These are phyloP conservation scores for Colletotrichum trifolii DNA, from an alignment of 2,329 filamentous ascomycete species.

Conservation along the genomic window DNA sequence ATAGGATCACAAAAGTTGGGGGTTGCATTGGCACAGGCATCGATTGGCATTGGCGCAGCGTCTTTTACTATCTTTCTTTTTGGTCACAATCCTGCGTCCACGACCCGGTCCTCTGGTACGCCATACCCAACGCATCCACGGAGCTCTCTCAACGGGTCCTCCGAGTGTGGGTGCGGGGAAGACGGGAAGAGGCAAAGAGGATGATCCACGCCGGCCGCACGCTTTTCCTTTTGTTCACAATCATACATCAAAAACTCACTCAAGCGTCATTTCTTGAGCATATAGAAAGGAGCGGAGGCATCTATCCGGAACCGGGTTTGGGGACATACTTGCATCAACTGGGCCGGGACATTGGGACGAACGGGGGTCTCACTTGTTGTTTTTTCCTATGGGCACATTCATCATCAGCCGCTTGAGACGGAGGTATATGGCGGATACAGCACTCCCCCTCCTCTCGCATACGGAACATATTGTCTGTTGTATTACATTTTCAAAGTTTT, in stretches of 20 bases:
- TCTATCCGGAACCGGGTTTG: slow-evolving; percentile 2
- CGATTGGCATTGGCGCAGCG: slow-evolving; percentile 33
- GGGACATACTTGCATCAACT: slow-evolving; percentile 1
- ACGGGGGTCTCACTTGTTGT: background rate
- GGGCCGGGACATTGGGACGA: background rate
- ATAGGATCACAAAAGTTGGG: slow-evolving; percentile 23
- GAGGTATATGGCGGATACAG: slow-evolving; percentile 36
- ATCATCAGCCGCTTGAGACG: slow-evolving; percentile 10
- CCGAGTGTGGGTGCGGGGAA: slow-evolving; percentile 10
- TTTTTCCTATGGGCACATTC: slow-evolving; percentile 15
- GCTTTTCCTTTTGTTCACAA: background rate
- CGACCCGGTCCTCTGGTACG: slow-evolving; percentile 23
- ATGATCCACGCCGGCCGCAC: background rate
- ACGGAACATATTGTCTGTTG: slow-evolving; percentile 1
- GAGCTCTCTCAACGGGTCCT: slow-evolving; percentile 17
- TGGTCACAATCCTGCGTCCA: background rate
- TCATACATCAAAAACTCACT: background rate
- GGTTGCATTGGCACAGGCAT: slow-evolving; percentile 35
- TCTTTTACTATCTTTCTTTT: slow-evolving; percentile 13
- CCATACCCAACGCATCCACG: slow-evolving; percentile 27
- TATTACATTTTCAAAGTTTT: background rate
- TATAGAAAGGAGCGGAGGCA: slow-evolving; percentile 26
- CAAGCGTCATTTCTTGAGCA: slow-evolving; percentile 12
- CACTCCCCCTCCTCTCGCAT: slow-evolving; percentile 33
- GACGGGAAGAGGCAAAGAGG: slow-evolving; percentile 1